Conservation (phyloP, 257 asterid species). For the Echites panduratus region DNA sequence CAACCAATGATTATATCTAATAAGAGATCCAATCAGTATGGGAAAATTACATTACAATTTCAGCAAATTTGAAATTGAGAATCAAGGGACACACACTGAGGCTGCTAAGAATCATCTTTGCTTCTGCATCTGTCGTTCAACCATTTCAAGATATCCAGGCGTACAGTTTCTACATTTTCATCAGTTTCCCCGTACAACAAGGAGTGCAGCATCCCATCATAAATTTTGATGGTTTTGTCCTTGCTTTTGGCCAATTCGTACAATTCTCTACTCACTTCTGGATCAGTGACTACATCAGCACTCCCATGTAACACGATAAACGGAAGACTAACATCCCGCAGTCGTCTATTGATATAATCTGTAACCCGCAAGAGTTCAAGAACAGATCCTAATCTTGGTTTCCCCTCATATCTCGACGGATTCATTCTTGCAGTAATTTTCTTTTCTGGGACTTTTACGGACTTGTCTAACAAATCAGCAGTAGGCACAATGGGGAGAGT, state of each 20-base stretch:
- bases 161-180: constrained; percentile 65
- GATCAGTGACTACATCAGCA: constrained; percentile 85
- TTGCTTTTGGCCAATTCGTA: constrained; percentile 56
- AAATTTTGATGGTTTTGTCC: constrained; percentile 72
- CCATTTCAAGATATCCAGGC: constrained; percentile 63
- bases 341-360: constrained; percentile 42
- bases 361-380: constrained; percentile 70
- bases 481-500: constrained; percentile 72
- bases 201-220: constrained; percentile 94
- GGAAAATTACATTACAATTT: background rate
- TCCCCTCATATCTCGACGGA: constrained; percentile 68
- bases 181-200: constrained; percentile 85
- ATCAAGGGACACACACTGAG: too few relatives aligned
- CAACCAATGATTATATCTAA: background rate
- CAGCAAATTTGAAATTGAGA: background rate
- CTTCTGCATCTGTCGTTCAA: constrained; percentile 36
- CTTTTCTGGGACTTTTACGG: constrained; percentile 75
- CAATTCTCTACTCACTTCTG: constrained; percentile 74
- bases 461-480: constrained; percentile 70
- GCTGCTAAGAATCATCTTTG: background rate
- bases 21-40: background rate
- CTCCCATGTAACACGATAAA: constrained; percentile 74
- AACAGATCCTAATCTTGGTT: constrained; percentile 80
- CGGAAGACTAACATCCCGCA: constrained; percentile 61
- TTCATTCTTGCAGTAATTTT: constrained; percentile 45